phyloP scores from a whole-genome alignment of 2,329 filamentous ascomycete species.

The Beauveria varroae region DNA sequence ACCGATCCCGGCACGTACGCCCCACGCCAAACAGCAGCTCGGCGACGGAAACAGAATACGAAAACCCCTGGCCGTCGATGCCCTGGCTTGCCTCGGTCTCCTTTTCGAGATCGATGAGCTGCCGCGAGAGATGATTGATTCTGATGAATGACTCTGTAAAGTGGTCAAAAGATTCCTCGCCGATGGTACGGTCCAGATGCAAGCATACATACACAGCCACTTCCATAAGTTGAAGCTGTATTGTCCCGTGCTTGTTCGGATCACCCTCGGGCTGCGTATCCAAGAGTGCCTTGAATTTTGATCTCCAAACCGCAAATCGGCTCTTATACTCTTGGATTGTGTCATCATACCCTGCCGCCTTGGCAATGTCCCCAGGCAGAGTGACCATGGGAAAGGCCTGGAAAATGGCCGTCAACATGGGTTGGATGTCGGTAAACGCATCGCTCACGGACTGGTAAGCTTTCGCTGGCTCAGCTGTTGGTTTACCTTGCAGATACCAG shows the following conservation, averaged over 20 bases:
- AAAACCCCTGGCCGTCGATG: slow-evolving; percentile 7
- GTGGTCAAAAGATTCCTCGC: not conserved
- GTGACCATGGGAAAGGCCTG: slow-evolving; percentile 6
- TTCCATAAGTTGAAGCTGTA: slow-evolving; percentile 7
- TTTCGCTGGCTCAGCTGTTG: not conserved
- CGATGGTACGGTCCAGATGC: not conserved
- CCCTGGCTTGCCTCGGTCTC: not conserved
- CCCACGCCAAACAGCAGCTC: slow-evolving; percentile 5
- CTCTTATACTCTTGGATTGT: not conserved
- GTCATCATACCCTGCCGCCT: not conserved
- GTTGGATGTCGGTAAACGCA: slow-evolving; percentile 1
- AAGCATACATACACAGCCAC: not conserved
- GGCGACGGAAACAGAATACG: slow-evolving; percentile 1
- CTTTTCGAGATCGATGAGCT: slow-evolving; percentile 4
- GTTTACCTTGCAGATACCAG: not conserved
- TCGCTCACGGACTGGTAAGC: slow-evolving; percentile 4
- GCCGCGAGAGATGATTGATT: not conserved
- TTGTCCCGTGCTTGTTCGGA: not conserved
- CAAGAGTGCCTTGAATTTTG: not conserved
- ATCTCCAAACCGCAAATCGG: not conserved
- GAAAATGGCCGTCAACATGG: slow-evolving; percentile 1
- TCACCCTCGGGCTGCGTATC: not conserved
- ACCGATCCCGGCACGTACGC: not conserved
- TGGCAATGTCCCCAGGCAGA: not conserved
- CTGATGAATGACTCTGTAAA: not conserved